phyloP scores from a whole-genome alignment of 1,139 yeast genomes.

The Yamadazyma aaseri region DNA sequence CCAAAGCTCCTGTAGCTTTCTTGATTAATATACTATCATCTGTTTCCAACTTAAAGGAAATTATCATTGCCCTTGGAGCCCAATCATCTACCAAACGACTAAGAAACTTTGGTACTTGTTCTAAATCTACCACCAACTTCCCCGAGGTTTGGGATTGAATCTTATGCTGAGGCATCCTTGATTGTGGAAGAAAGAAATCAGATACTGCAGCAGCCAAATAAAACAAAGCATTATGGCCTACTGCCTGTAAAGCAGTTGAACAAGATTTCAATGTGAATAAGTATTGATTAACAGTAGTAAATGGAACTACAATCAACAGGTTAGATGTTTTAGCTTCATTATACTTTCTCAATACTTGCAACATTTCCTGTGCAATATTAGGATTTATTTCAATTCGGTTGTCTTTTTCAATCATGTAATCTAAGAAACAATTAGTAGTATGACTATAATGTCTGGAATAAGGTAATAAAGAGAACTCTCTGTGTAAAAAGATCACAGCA shows the following conservation, averaged over 20 bases:
- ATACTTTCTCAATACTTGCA: constrained; percentile 65
- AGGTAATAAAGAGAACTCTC: constrained; percentile 90
- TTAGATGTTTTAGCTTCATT: constrained; percentile 56
- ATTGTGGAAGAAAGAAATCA: constrained; percentile 88
- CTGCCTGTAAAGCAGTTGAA: constrained; percentile 56
- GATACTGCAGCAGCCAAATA: constrained; percentile 97
- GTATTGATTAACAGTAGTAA: constrained; percentile 93
- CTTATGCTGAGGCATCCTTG: constrained; percentile 87
- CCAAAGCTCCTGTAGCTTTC: constrained; percentile 77
- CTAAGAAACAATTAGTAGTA: constrained; percentile 81
- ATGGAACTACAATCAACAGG: constrained; percentile 70
- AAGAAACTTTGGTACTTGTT: constrained; percentile 94
- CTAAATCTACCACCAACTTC: constrained; percentile 77
- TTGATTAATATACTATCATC: constrained; percentile 66
- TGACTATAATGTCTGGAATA: constrained; percentile 87
- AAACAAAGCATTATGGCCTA: constrained; percentile 62
- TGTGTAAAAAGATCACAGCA: constrained; percentile 86
- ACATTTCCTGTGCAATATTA: constrained; percentile 61
- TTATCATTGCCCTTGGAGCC: constrained; percentile 95
- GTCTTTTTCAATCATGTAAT: constrained; percentile 63
- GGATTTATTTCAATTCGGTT: constrained; percentile 59
- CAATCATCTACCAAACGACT: constrained; percentile 85
- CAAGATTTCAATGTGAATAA: constrained; percentile 74
- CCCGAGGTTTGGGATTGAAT: constrained; percentile 78
- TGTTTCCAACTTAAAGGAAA: constrained; percentile 92